Evolutionary conservation across 2,329 filamentous ascomycete genomes (phyloP).

Genomic region (Fusarium abutilonis): DNA sequence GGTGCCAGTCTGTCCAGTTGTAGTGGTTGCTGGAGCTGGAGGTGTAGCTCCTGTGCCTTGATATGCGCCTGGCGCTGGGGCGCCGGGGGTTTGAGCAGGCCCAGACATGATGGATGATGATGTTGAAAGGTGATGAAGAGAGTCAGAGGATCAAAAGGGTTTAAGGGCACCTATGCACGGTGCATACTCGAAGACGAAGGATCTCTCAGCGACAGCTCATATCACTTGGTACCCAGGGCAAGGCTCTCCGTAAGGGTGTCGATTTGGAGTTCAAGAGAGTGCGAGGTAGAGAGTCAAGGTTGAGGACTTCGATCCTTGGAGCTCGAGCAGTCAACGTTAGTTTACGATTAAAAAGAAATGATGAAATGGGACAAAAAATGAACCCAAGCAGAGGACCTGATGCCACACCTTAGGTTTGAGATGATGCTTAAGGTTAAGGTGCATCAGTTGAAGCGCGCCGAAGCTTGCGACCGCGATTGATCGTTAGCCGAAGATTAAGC

Average conservation of each 20-base stretch:
- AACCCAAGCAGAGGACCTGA: slow-evolving; percentile 7
- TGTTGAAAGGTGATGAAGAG: not conserved
- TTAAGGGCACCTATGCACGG: not conserved
- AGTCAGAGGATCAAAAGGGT: not conserved
- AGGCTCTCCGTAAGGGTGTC: not conserved
- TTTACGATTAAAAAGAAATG: not conserved
- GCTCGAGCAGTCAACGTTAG: not conserved
- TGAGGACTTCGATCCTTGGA: not conserved
- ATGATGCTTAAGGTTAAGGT: slow-evolving; percentile 20
- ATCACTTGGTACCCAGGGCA: not conserved
- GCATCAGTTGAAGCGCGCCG: slow-evolving; percentile 31
- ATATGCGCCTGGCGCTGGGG: slow-evolving; percentile 47
- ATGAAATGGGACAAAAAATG: not conserved
- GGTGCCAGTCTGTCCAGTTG: slow-evolving; percentile 48
- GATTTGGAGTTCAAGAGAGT: too few species aligned
- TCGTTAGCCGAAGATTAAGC: slow-evolving; percentile 44
- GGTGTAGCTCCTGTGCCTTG: slow-evolving; percentile 49
- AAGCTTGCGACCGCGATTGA: not conserved
- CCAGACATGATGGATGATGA: slow-evolving; percentile 47
- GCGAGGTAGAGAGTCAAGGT: too few species aligned
- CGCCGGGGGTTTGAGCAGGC: slow-evolving; percentile 46
- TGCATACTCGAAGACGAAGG: not conserved
- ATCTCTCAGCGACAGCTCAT: slow-evolving; percentile 20
- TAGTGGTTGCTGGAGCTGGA: slow-evolving; percentile 44
- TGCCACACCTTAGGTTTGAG: slow-evolving; percentile 18